Base-by-base conservation (phyloP, 164 flowering plant species). In the Cinnamomum chago region DNA sequence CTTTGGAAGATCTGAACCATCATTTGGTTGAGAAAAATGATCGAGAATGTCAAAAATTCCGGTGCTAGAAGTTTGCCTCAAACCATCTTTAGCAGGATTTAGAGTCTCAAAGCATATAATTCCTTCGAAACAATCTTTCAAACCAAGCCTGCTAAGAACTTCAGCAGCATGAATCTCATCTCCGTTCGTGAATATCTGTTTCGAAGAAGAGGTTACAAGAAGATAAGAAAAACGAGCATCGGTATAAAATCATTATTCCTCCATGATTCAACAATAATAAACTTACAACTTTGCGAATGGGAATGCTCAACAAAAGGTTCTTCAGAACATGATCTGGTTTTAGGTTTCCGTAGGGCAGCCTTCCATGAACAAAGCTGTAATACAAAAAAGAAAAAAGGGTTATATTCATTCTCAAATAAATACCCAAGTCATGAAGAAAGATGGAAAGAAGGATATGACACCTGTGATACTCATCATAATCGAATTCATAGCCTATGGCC, bases 121-220 rank as follows among this genome's bases (percentile, higher is more conserved):
- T 18, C 86, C 82, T 69, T 96, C 97, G 72, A 96, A 96, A 76
- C 97, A 91, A 79, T 84, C 99, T 80, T 91, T 93, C 79, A 96
- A 77, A 10, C 98, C 97, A 70, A 96, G 93, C 78, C 82, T 84
- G 71, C 74, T 75, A 55, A 96, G 88, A 73, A 77, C 90, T 79
- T 81, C 83, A 12, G 81, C 83, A 3, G 90, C 95, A 80, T 96
- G 99, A 20, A 70, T 78, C 86, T 85, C 84, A 71, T 96, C 93
- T 10, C 85, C 87, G 72, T 96, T 96, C 10, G 99, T 90, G 72
- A 94, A 90, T 62, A 94, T 81, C 99, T 96, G 76, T 58, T 75
- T 47, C 22, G 3, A 12, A 33, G 40, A 65, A 17, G 33, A 9
- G 24, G 28, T 67, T 25, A 75, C 58, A 24, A 14, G 50, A 47